phyloP scores from a whole-genome alignment of 2,329 filamentous ascomycete species.

The Sporothrix curviconia region DNA sequence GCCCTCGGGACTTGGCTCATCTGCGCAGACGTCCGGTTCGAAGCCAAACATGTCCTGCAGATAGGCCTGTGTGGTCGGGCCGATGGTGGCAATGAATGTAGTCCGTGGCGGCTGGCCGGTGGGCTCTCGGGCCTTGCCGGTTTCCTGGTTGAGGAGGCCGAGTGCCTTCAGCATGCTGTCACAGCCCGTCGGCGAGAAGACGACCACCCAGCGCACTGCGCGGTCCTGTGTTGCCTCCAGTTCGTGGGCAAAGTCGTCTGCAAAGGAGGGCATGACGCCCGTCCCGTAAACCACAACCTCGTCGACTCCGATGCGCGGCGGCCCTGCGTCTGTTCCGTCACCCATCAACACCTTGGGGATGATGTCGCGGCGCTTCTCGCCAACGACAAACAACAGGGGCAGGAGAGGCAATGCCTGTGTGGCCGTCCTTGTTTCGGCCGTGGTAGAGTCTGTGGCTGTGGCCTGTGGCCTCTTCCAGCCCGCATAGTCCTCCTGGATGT shows the following conservation, averaged over 20 bases:
- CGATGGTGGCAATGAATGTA: constrained; percentile 77
- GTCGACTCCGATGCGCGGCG: constrained; percentile 56
- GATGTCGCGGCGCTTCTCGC: constrained; percentile 81
- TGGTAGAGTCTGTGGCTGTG: constrained; percentile 38
- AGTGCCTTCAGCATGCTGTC: constrained; percentile 52
- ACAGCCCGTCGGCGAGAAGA: constrained; percentile 63
- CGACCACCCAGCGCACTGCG: constrained; percentile 61
- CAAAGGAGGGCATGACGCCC: constrained; percentile 72
- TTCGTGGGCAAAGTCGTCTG: constrained; percentile 51
- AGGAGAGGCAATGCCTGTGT: constrained; percentile 41
- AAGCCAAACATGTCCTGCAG: constrained; percentile 58
- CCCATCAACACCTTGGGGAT: constrained; percentile 76
- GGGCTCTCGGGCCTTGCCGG: constrained; percentile 26
- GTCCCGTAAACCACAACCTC: constrained; percentile 86
- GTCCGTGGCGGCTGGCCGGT: constrained; percentile 20
- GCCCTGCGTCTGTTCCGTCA: constrained; percentile 32
- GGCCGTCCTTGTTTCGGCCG: constrained; percentile 35
- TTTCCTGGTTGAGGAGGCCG: constrained; percentile 42
- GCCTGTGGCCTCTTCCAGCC: constrained; percentile 16
- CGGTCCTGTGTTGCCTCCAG: constrained; percentile 39
- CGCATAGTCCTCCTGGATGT: constrained; percentile 73
- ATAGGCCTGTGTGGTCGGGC: constrained; percentile 81
- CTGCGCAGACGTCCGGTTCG: constrained; percentile 72
- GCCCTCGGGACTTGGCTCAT: constrained; percentile 74
- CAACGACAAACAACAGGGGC: constrained; percentile 77